phyloP scores from a whole-genome alignment of 495 filamentous ascomycete genomes.

The Neurospora sp. region DNA sequence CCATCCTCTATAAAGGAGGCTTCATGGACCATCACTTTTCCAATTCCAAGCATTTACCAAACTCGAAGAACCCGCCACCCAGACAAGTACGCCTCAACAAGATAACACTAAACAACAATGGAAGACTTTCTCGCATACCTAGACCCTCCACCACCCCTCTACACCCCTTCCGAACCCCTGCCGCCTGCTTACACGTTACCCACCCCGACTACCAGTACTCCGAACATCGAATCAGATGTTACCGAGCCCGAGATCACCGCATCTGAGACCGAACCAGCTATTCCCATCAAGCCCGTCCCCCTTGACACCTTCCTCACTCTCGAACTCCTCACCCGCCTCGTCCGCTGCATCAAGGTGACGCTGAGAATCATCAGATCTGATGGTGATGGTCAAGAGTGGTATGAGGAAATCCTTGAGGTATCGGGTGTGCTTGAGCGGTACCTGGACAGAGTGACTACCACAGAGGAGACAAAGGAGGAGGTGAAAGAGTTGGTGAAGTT shows the following conservation, averaged over 20 bases:
- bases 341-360: neutral
- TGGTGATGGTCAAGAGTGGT: neutral
- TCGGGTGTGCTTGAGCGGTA: too few relatives aligned
- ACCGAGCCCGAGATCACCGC: neutral
- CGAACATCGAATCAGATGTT: neutral
- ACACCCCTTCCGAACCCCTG: neutral
- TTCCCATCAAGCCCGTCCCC: neutral
- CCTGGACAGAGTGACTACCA: too few relatives aligned
- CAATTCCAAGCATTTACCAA: neutral
- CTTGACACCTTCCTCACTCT: neutral
- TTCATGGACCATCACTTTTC: neutral
- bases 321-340: neutral
- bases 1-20: neutral
- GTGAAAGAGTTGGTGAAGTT: too few relatives aligned
- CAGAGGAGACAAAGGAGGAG: too few relatives aligned
- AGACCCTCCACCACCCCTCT: neutral
- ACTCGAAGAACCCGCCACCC: neutral
- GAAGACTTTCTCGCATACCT: neutral
- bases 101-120: neutral
- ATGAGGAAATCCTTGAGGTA: too few relatives aligned
- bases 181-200: neutral
- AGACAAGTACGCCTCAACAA: neutral
- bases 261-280: too few relatives aligned
- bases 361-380: neutral
- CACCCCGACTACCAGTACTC: too few relatives aligned